Conservation (phyloP, 2,329 filamentous ascomycete genomes). For the Helicocarpus griseus region DNA sequence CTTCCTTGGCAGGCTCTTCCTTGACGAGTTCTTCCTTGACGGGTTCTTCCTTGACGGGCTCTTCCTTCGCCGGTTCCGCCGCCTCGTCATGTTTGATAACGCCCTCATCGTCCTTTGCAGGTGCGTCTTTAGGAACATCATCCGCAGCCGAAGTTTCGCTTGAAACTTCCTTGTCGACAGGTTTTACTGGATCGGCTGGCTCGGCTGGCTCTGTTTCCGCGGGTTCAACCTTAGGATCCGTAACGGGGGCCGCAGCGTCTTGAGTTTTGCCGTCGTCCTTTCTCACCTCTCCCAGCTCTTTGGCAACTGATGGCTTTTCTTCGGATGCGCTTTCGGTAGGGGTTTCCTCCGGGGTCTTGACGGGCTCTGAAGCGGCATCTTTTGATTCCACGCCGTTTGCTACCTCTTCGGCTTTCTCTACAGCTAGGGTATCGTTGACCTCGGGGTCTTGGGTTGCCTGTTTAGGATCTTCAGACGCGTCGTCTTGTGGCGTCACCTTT, state of each 20-base stretch:
- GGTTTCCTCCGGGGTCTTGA: neutral
- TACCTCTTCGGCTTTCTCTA: neutral
- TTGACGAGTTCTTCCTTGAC: too few species aligned
- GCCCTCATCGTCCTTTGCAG: neutral
- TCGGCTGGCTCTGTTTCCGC: neutral
- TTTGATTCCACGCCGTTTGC: neutral
- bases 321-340: neutral
- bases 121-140: too few species aligned
- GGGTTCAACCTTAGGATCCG: neutral
- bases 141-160: neutral
- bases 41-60: neutral
- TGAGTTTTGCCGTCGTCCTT: neutral
- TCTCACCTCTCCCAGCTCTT: neutral
- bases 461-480: neutral
- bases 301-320: conserved; percentile 5
- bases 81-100: too few species aligned
- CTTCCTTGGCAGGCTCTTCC: neutral
- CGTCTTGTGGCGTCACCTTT: conserved; percentile 6
- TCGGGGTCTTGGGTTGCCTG: conserved; percentile 9
- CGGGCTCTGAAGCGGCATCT: neutral
- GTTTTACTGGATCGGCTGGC: neutral
- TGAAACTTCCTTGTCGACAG: neutral
- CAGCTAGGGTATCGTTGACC: conserved; percentile 5
- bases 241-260: neutral
- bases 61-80: too few species aligned